A percentile compares a stretch with the other conserved stretches of the same genome.
Conservation (phyloP, 1,139 yeast species). For the Magnusiomyces ingens region DNA sequence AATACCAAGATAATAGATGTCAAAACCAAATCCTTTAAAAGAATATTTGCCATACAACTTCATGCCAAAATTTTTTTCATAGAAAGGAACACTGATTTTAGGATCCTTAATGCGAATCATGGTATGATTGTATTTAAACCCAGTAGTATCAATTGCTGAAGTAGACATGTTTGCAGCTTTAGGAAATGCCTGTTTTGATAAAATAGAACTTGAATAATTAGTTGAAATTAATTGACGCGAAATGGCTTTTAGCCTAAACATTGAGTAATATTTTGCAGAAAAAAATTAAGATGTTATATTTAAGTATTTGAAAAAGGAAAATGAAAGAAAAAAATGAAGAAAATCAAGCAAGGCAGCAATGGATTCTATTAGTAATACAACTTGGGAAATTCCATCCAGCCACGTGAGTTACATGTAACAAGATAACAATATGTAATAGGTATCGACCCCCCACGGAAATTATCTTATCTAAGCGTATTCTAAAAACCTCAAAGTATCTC, state of each 20-base stretch:
- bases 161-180: constrained; percentile 11
- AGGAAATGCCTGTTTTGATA: background rate
- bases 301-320: background rate
- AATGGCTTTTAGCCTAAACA: constrained; percentile 5
- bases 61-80: constrained; percentile 71
- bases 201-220: background rate
- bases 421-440: too few species aligned
- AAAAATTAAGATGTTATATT: background rate
- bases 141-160: constrained; percentile 14
- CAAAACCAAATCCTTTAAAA: constrained; percentile 51
- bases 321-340: background rate
- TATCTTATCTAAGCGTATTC: too few species aligned
- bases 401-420: too few species aligned
- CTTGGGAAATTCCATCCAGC: too few species aligned
- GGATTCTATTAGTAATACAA: background rate
- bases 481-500: too few species aligned
- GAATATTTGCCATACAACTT: constrained; percentile 48
- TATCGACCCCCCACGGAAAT: too few species aligned
- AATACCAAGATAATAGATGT: constrained; percentile 63
- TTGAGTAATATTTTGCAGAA: background rate
- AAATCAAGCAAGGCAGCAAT: background rate
- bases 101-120: constrained; percentile 82
- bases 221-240: constrained; percentile 5
- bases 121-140: constrained; percentile 31
- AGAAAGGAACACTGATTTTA: constrained; percentile 61